These are phyloP conservation scores for Eimeria necatrix DNA, from an alignment of 169 alveolate species.

Conservation along the genomic window DNA sequence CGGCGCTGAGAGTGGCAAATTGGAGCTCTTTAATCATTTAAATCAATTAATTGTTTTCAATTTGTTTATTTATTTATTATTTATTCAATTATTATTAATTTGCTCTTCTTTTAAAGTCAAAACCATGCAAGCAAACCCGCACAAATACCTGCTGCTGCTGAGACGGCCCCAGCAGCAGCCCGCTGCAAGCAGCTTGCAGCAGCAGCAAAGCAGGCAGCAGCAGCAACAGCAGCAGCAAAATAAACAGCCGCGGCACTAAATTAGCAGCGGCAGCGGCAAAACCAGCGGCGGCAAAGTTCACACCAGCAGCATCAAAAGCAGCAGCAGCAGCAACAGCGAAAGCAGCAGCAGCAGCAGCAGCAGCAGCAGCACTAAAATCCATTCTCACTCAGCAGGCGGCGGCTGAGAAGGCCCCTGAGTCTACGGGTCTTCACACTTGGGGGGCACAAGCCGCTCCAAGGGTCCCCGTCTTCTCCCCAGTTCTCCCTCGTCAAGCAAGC, in stretches of 20 bases:
- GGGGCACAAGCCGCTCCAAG: slow-evolving; percentile 54
- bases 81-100: not conserved
- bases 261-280: too few relatives aligned
- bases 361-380: not conserved
- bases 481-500: not conserved
- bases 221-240: too few relatives aligned
- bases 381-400: slow-evolving; percentile 37
- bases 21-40: too few relatives aligned
- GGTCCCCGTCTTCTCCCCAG: slow-evolving; percentile 71
- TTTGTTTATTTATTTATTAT: too few relatives aligned
- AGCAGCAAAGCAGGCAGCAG: too few relatives aligned
- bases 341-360: not conserved
- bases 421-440: slow-evolving; percentile 60
- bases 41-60: too few relatives aligned
- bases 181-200: not conserved
- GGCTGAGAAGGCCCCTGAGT: slow-evolving; percentile 27
- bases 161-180: not conserved
- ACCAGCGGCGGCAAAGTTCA: too few relatives aligned
- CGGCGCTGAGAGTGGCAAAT: not conserved
- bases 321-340: not conserved
- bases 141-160: not conserved
- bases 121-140: not conserved
- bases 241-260: too few relatives aligned
- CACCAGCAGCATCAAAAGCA: too few relatives aligned
- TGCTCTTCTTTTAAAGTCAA: not conserved